Conservation (phyloP, 805 yeast species). For the Candida morakotiae region DNA sequence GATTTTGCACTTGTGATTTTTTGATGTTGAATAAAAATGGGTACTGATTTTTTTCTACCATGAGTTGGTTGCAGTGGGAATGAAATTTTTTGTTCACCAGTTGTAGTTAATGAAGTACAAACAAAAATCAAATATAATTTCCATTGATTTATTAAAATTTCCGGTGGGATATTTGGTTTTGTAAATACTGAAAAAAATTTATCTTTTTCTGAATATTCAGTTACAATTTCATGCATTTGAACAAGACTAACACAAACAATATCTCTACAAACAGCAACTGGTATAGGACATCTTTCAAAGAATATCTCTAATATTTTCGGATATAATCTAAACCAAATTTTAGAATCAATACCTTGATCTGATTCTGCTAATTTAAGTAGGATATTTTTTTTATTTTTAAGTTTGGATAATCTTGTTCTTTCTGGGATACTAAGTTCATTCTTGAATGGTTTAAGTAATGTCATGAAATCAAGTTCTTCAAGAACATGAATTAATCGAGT, state of each 20-base stretch:
- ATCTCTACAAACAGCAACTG: slow-evolving; percentile 89
- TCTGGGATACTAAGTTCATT: slow-evolving; percentile 70
- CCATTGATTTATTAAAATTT: slow-evolving; percentile 80
- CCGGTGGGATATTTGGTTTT: slow-evolving; percentile 47
- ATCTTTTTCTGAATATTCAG: slow-evolving; percentile 48
- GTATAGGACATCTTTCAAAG: slow-evolving; percentile 82
- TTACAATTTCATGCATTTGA: slow-evolving; percentile 71
- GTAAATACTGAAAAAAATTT: slow-evolving; percentile 34
- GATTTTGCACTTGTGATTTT: slow-evolving; percentile 90
- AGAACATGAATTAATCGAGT: slow-evolving; percentile 72
- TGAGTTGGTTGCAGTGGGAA: slow-evolving; percentile 53
- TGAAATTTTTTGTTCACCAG: slow-evolving; percentile 74
- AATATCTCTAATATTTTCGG: slow-evolving; percentile 71
- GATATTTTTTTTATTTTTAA: slow-evolving; percentile 62
- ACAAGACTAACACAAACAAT: slow-evolving; percentile 86
- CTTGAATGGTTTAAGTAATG: slow-evolving; percentile 50
- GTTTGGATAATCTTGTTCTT: slow-evolving; percentile 60
- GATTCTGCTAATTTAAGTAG: slow-evolving; percentile 81
- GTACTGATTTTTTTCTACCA: slow-evolving; percentile 73
- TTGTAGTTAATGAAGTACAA: slow-evolving; percentile 84
- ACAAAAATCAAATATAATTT: slow-evolving; percentile 85
- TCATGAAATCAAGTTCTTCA: slow-evolving; percentile 65
- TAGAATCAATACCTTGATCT: slow-evolving; percentile 91
- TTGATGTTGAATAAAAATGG: slow-evolving; percentile 81
- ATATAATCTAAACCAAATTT: slow-evolving; percentile 89